These are phyloP conservation scores for Artemisia argyi DNA, from an alignment of 129 eudicot species.

Conservation along the genomic window DNA sequence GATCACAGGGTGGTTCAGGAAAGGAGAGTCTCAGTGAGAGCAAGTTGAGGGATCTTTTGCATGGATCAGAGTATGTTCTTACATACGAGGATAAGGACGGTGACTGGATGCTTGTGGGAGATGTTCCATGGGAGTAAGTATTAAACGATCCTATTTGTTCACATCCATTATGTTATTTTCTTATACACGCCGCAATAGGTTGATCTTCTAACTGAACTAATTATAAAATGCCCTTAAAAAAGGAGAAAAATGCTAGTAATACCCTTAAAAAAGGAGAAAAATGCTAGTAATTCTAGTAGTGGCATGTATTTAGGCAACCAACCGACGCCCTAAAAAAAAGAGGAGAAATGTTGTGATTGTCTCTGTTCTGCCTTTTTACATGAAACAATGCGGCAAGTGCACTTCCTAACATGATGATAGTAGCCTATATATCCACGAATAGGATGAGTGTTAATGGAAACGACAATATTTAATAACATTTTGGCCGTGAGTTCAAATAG, in stretches of 20 bases:
- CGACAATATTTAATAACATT: not conserved
- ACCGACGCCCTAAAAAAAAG: not conserved
- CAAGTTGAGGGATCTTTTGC: no score
- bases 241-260: no score
- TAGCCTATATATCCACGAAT: not conserved
- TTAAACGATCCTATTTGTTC: slow-evolving; percentile 4
- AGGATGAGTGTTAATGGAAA: not conserved
- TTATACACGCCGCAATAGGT: no score
- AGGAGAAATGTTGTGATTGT: not conserved
- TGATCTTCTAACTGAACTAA: no score
- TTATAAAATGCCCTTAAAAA: no score
- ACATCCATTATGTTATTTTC: not conserved
- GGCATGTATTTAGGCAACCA: not conserved
- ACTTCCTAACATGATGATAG: not conserved
- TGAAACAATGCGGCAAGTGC: not conserved
- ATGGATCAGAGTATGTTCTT: no score
- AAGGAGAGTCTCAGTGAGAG: no score
- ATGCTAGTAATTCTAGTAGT: not conserved
- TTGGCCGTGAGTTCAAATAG: no score
- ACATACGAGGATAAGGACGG: no score
- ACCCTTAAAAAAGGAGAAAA: no score
- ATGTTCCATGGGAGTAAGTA: no score
- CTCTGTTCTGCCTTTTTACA: not conserved
- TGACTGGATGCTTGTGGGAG: no score
- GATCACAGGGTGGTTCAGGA: slow-evolving; percentile 20